Percentiles rank a stretch among this genome's conserved stretches.
Conservation (phyloP, 495 filamentous ascomycete genomes). For the Symbiotaphrina buchneri region DNA sequence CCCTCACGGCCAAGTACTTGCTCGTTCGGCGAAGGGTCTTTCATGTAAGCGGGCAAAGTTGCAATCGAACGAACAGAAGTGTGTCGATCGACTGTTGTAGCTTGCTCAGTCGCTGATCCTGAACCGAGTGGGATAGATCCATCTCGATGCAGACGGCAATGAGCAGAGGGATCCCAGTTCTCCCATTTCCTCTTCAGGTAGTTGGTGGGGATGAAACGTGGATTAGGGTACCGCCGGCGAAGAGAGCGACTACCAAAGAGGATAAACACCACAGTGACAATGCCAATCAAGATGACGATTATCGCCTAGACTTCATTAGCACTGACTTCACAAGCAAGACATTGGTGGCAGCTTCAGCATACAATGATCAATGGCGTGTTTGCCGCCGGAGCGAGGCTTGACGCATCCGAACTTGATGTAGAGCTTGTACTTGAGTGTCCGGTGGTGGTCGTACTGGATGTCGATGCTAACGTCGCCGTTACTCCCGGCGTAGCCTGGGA, state of each 20-base stretch:
- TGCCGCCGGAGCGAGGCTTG: too few species aligned
- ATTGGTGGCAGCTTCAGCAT: neutral
- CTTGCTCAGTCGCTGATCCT: slow-evolving; percentile 1
- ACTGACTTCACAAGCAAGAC: too few species aligned
- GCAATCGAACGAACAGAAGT: slow-evolving; percentile 79
- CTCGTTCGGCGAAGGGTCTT: slow-evolving; percentile 47
- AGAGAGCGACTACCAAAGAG: slow-evolving; percentile 20
- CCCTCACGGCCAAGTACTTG: slow-evolving; percentile 79
- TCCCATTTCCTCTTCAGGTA: slow-evolving; percentile 37
- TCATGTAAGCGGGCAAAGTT: slow-evolving; percentile 66
- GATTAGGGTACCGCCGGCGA: slow-evolving; percentile 24
- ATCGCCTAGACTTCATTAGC: slow-evolving; percentile 2
- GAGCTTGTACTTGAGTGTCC: too few species aligned
- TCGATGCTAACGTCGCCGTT: too few species aligned
- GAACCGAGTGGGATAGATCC: neutral
- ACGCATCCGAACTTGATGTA: too few species aligned
- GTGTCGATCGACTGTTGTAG: slow-evolving; percentile 46
- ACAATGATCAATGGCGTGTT: neutral
- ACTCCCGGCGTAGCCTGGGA: too few species aligned
- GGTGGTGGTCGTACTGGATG: too few species aligned
- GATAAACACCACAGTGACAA: slow-evolving; percentile 1
- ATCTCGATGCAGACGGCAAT: neutral
- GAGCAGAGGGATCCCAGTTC: slow-evolving; percentile 28
- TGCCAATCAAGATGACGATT: slow-evolving; percentile 1
- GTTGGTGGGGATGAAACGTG: slow-evolving; percentile 32